Conservation (phyloP, 108 stramenopile species). For the Skeletonema potamos region DNA sequence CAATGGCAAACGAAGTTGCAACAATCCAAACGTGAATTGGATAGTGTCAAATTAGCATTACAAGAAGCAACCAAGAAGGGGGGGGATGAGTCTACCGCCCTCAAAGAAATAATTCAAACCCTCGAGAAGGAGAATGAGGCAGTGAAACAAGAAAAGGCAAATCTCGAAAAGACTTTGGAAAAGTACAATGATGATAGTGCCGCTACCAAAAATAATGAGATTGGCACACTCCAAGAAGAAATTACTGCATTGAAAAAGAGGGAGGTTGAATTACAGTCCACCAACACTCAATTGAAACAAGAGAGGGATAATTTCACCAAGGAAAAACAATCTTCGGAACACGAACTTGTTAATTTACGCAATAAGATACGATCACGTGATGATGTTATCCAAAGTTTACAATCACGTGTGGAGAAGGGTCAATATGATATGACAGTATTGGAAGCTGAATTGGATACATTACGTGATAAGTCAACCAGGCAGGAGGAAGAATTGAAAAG, state of each 20-base stretch:
- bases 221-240: slow-evolving; percentile 36
- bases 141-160: slow-evolving; percentile 13
- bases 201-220: slow-evolving; percentile 14
- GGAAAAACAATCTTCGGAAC: slow-evolving; percentile 8
- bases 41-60: slow-evolving; percentile 2
- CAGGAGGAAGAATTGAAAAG: background rate
- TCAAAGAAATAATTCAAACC: background rate
- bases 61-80: background rate
- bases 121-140: slow-evolving; percentile 22
- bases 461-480: background rate
- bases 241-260: background rate
- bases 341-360: slow-evolving; percentile 28
- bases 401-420: slow-evolving; percentile 13
- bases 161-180: slow-evolving; percentile 19
- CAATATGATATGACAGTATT: slow-evolving; percentile 28
- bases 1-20: slow-evolving; percentile 49
- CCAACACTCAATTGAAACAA: slow-evolving; percentile 4
- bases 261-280: slow-evolving; percentile 6
- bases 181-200: background rate
- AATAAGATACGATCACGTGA: slow-evolving; percentile 34
- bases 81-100: background rate
- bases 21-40: slow-evolving; percentile 42
- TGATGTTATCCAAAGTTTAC: slow-evolving; percentile 39
- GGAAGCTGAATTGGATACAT: slow-evolving; percentile 35
- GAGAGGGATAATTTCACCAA: background rate